Percentiles rank a stretch among this genome's conserved stretches.
Conservation (phyloP, 768 basidiomycete genomes). For the Heimioporus sp. region DNA sequence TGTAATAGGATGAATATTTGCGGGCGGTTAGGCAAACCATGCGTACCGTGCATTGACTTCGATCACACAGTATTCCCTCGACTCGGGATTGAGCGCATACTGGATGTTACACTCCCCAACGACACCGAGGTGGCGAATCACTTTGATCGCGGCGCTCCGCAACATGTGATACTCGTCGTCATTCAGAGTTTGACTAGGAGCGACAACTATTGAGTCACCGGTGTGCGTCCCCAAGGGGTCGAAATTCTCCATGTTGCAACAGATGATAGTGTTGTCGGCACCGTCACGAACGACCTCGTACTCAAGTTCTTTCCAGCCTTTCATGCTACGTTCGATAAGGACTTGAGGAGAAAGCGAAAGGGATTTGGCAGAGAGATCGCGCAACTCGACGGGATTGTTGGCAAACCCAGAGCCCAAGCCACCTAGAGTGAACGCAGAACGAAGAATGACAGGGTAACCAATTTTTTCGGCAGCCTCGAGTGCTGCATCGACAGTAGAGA, state of each 20-base stretch:
- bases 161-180: slow-evolving; percentile 99
- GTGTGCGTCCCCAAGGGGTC: slow-evolving; percentile 99
- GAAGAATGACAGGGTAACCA: slow-evolving; percentile 96
- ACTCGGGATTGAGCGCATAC: slow-evolving; percentile 93
- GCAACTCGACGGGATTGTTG: slow-evolving; percentile 89
- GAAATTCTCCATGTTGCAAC: slow-evolving; percentile 99
- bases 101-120: slow-evolving; percentile 97
- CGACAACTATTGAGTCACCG: slow-evolving; percentile 98
- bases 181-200: slow-evolving; percentile 95
- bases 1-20: slow-evolving; percentile 21
- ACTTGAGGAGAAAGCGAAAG: slow-evolving; percentile 92
- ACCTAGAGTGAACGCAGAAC: slow-evolving; percentile 95
- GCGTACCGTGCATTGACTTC: slow-evolving; percentile 89
- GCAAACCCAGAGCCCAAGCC: slow-evolving; percentile 99
- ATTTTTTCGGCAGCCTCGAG: slow-evolving; percentile 88
- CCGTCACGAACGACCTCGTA: slow-evolving; percentile 99
- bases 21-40: neutral
- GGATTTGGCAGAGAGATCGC: slow-evolving; percentile 90
- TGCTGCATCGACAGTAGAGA: slow-evolving; percentile 92
- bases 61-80: slow-evolving; percentile 95
- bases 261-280: slow-evolving; percentile 99
- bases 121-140: slow-evolving; percentile 87
- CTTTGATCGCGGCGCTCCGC: slow-evolving; percentile 95
- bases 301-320: slow-evolving; percentile 99
- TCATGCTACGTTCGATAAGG: slow-evolving; percentile 96